Percentiles rank a stretch among this genome's conserved stretches.
These are phyloP conservation scores for Apiotrichum laibachii DNA, from an alignment of 1,284 basidiomycete genomes.

Conservation along the genomic window DNA sequence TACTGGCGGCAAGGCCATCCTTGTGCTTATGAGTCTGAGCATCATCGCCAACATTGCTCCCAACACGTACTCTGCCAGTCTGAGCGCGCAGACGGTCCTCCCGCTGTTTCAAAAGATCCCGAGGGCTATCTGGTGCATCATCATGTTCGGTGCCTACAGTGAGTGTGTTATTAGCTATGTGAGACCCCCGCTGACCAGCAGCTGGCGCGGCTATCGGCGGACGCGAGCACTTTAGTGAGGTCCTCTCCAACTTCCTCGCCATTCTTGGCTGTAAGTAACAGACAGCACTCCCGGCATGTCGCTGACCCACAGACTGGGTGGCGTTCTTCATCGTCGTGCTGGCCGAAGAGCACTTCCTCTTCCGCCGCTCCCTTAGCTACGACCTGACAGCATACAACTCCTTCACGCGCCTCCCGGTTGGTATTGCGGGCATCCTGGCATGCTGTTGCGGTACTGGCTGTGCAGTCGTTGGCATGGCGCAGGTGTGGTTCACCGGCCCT, in stretches of 20 bases:
- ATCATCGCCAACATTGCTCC: conserved; percentile 62
- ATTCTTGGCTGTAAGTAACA: conserved; percentile 65
- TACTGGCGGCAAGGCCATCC: conserved; percentile 55
- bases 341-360: conserved; percentile 60
- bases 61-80: conserved; percentile 60
- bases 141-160: conserved; percentile 58
- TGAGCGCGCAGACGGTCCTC: conserved; percentile 60
- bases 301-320: conserved; percentile 14
- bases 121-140: conserved; percentile 61
- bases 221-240: conserved; percentile 61
- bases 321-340: conserved; percentile 55
- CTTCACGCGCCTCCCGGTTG: conserved; percentile 56
- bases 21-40: conserved; percentile 61
- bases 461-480: conserved; percentile 47
- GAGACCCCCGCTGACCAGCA: conserved; percentile 5
- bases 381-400: conserved; percentile 60
- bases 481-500: conserved; percentile 58
- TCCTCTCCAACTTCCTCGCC: conserved; percentile 57
- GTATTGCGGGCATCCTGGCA: conserved; percentile 58
- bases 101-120: conserved; percentile 60
- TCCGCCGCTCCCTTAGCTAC: conserved; percentile 58
- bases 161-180: background rate
- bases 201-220: conserved; percentile 63
- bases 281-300: conserved; percentile 18
- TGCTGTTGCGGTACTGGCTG: conserved; percentile 56